phyloP scores from a whole-genome alignment of 2,329 filamentous ascomycete species.

The Emydomyces testavorans region DNA sequence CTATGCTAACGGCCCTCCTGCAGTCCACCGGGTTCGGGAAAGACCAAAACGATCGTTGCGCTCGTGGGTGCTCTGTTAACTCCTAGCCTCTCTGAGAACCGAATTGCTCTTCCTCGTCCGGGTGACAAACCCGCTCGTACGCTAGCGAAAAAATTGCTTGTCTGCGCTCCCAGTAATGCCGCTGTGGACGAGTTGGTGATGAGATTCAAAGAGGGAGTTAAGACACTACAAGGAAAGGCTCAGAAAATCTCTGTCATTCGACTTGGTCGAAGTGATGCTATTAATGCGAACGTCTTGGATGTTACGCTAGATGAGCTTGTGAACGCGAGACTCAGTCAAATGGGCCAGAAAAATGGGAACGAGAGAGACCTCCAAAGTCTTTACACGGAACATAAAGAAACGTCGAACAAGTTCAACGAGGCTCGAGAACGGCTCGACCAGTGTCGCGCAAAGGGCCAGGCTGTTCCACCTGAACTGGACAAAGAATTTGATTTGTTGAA shows the following conservation, averaged over 20 bases:
- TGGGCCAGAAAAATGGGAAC: conserved; percentile 34
- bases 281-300: conserved; percentile 78
- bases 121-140: conserved; percentile 26
- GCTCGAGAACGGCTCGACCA: conserved; percentile 62
- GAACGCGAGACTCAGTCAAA: conserved; percentile 52
- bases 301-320: conserved; percentile 91
- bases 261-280: conserved; percentile 79
- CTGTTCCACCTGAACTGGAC: conserved; percentile 45
- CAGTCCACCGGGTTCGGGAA: conserved; percentile 86
- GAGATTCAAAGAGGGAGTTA: conserved; percentile 78
- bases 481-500: conserved; percentile 69
- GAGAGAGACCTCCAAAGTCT: conserved; percentile 51
- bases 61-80: conserved; percentile 83
- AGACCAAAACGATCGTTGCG: conserved; percentile 95
- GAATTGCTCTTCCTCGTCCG: conserved; percentile 39
- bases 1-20: conserved; percentile 25
- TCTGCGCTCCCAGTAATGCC: conserved; percentile 97
- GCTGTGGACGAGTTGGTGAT: conserved; percentile 93
- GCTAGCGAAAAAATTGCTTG: conserved; percentile 68
- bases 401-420: conserved; percentile 55
- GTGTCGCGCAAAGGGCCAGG: conserved; percentile 43
- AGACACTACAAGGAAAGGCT: conserved; percentile 57
- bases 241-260: conserved; percentile 79
- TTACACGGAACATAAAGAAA: conserved; percentile 54
- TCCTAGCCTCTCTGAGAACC: conserved; percentile 41